Base-by-base conservation (phyloP, 2,329 filamentous ascomycete genomes). In the Cercospora sp. region DNA sequence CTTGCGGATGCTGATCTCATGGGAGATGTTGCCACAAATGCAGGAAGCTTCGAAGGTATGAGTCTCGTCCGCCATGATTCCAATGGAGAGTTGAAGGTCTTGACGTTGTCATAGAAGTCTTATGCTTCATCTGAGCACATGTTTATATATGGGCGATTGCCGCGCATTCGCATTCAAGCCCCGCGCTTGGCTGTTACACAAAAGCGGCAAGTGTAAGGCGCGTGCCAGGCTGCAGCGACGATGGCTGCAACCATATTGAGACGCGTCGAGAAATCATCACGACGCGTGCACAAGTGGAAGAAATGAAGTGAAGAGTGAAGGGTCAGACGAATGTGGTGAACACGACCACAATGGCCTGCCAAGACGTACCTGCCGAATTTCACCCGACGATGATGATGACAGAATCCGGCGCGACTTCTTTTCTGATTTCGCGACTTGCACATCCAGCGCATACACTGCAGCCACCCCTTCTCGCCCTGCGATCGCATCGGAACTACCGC, bases 1-100 rank as follows among this genome's bases (percentile, higher is more conserved):
- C 1, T 70, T 74, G 0, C 77, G 77, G 12, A 82, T 73, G 3
- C 73, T 73, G 72, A 82, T 75, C 1, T 77, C 73, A 61, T 80
- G 75, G 5, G 61, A 73, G 49, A 80, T 78, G 30, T 64, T 40
- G 60, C 74, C 74, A 74, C 81, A 83, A 26, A 78, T 77, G 75
- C 82, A 84, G 43, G 60, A 70, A 10, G 72, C 74, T 55, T 72
- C 75, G 59, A 76, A 60, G 12, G 68, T 71, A 43, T 55, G 68
- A 5, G 62, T 71, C n/a, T 63, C 65, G 5, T 66, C 24, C 9
- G 67, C 60, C 72, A 73, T 74, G 32, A 9, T 55, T 8, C 3
- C 26, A 28, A 24, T 18, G 4, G 21, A 30, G 24, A 21, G 7
- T 16, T 21, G n/a, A 18, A 7, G 0, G 10, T 53, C 49, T 28